A percentile compares a stretch with the other conserved stretches of the same genome.
phyloP scores from a whole-genome alignment of 1,284 basidiomycete species.

The Ganoderma boninense region DNA sequence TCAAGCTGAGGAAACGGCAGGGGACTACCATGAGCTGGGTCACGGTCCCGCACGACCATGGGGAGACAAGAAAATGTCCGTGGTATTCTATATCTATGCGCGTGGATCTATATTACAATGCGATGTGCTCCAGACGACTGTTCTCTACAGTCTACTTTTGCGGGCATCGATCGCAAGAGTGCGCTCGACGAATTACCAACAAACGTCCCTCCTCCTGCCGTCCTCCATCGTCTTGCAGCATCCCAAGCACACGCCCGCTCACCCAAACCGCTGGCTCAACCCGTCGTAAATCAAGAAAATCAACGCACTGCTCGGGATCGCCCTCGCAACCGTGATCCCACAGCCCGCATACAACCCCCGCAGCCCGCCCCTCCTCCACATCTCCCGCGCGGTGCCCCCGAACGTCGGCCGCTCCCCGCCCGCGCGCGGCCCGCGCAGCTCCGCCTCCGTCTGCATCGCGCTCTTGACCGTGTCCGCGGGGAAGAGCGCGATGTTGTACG shows the following conservation, averaged over 20 bases:
- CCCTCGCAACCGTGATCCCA: conserved; percentile 89
- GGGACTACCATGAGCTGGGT: too few species aligned
- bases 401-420: conserved; percentile 62
- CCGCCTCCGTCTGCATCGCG: conserved; percentile 93
- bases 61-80: background rate
- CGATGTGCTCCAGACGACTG: conserved; percentile 1
- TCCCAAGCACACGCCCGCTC: conserved; percentile 13
- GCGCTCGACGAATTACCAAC: background rate
- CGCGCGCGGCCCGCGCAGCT: conserved; percentile 67
- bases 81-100: conserved; percentile 6
- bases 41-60: too few species aligned
- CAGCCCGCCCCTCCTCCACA: conserved; percentile 84
- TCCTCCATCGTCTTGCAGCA: background rate
- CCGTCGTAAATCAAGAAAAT: conserved; percentile 94
- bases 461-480: conserved; percentile 97
- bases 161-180: background rate
- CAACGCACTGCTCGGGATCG: conserved; percentile 90
- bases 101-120: conserved; percentile 9
- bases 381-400: conserved; percentile 71
- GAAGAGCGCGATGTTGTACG: conserved; percentile 89
- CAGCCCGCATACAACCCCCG: conserved; percentile 95
- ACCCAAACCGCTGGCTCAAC: conserved; percentile 65
- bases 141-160: conserved; percentile 13
- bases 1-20: background rate
- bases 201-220: background rate